Percentiles rank a stretch among this genome's conserved stretches.
phyloP scores from a whole-genome alignment of 108 stramenopile species.

The Pseudonitzschia multistriata region DNA sequence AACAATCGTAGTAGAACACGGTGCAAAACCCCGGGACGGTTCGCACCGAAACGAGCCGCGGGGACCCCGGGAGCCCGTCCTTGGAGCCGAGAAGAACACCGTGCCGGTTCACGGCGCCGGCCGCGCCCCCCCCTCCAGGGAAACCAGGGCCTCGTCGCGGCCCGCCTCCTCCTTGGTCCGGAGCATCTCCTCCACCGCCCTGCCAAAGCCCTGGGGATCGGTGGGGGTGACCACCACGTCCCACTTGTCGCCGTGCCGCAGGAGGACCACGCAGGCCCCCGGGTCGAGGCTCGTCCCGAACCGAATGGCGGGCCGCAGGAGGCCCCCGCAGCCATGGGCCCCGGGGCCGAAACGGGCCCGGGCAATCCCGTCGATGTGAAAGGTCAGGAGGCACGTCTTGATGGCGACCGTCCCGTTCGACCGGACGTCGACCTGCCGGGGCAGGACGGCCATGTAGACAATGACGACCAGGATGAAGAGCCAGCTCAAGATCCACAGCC shows the following conservation, averaged over 20 bases:
- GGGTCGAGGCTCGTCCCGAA: conserved; percentile 22
- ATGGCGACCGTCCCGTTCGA: conserved; percentile 34
- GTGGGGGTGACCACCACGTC: conserved; percentile 28
- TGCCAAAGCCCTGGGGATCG: conserved; percentile 20
- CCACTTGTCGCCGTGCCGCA: conserved; percentile 19
- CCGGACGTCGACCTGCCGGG: conserved; percentile 30
- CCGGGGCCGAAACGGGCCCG: conserved; percentile 20
- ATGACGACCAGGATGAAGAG: conserved; percentile 14
- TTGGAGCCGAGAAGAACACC: too few relatives aligned
- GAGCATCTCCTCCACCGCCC: conserved; percentile 16
- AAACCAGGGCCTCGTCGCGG: too few relatives aligned
- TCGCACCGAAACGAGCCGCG: too few relatives aligned
- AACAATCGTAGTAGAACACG: too few relatives aligned
- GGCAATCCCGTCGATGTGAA: conserved; percentile 22
- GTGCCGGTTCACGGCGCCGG: too few relatives aligned
- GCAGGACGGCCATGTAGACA: conserved; percentile 23
- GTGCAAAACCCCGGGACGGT: too few relatives aligned
- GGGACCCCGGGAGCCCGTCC: too few relatives aligned
- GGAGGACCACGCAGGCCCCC: conserved; percentile 7
- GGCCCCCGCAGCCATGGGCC: neutral
- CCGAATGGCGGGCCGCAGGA: neutral
- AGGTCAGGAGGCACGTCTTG: conserved; percentile 31
- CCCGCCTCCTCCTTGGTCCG: conserved; percentile 2
- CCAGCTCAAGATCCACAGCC: conserved; percentile 26
- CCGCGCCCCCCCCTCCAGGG: too few relatives aligned